Evolutionary conservation across 2,329 filamentous ascomycete species (phyloP), one percentile per base, ranked within the genome.

Genomic region (Sclerotiophoma versabilis): DNA sequence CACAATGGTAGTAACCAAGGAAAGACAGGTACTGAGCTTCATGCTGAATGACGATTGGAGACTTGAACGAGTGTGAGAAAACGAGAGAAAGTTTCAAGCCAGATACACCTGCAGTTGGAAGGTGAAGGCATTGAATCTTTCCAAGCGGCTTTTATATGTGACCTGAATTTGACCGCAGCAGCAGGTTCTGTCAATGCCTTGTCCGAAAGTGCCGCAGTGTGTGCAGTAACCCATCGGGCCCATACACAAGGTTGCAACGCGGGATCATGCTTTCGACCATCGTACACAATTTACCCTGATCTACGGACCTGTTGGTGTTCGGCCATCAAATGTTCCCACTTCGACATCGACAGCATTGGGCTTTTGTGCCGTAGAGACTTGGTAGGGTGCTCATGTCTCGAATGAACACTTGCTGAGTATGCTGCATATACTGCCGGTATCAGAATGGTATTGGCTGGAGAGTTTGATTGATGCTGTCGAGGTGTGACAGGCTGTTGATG

Each of bases 161-260:
- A 25, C 15, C 20, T 27, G 15, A 8, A 5, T 17, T 19, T 30
- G 25, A 15, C 2, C 20, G 5, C 14, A 22, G 14, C 15, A 17
- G 11, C 12, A 9, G 11, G 17, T 33, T 10, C 26, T 19, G 14
- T 12, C 44, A 51, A 36, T 22, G 5, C 12, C 11, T 15, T 26
- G 44, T 15, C 17, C 19, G 8, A 38, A 43, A 38, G 32, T 49
- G 12, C 22, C 19, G 39, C 45, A 45, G 27, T 14, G 33, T 42
- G 34, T 58, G 45, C 41, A 39, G 43, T 55, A 27, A 26, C 43
- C 52, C 49, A 54, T 48, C 49, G 49, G 38, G 17, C 41, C 25
- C 42, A 56, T 46, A 53, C 54, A 66, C 60, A 55, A 53, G 36
- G 42, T 62, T 62, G 61, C 63, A 62, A 58, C 44, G 53, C 58